Percentiles rank a stretch among this genome's conserved stretches.
phyloP scores from a whole-genome alignment of 441 rosid species.

The Corymbia calophylla region DNA sequence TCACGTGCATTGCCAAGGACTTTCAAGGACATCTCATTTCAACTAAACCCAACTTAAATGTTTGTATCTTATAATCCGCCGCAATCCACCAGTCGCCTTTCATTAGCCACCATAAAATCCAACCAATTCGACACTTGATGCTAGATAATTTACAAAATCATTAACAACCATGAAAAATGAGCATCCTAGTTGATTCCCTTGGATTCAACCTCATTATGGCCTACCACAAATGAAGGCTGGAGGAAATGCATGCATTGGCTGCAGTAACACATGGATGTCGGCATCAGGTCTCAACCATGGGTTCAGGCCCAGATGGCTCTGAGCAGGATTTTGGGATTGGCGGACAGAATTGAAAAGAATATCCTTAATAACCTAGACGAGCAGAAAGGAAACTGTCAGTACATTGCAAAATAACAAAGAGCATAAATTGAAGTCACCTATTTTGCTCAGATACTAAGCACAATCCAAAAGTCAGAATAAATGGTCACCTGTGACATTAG shows the following conservation, averaged over 20 bases:
- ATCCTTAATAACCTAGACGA: conserved; percentile 79
- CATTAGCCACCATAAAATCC: neutral
- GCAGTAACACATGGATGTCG: neutral
- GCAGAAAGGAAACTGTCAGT: neutral
- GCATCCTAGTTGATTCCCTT: neutral
- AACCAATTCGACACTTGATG: neutral
- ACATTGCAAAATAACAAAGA: neutral
- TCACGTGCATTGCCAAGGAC: neutral
- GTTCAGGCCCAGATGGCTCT: conserved; percentile 74
- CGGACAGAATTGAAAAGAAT: conserved; percentile 82
- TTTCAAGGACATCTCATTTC: neutral
- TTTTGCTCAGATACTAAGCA: neutral
- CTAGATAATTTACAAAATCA: neutral
- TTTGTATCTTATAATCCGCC: neutral
- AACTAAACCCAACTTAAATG: neutral
- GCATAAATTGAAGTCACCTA: neutral
- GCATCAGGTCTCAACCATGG: conserved; percentile 81
- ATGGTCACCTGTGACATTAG: conserved; percentile 89
- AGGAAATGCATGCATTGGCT: neutral
- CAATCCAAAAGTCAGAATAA: neutral
- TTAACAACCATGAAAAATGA: neutral
- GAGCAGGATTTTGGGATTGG: conserved; percentile 35
- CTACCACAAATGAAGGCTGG: neutral
- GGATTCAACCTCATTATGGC: neutral
- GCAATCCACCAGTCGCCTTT: neutral